Evolutionary conservation across 371 early-diverging fungal genomes (phyloP).

Genomic region (Mortierella sp.): DNA sequence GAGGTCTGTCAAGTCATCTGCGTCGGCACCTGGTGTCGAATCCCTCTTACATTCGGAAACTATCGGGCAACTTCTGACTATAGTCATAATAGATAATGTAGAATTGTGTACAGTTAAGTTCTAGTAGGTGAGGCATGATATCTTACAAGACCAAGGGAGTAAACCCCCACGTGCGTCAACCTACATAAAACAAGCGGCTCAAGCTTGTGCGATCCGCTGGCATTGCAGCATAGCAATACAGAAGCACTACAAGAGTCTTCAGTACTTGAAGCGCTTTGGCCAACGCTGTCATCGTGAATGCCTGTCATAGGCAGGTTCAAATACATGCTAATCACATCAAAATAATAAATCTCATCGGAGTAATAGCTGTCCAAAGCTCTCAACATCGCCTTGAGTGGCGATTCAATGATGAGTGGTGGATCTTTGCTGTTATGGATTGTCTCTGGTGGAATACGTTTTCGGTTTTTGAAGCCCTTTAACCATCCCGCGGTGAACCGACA

Average conservation of each 20-base stretch:
- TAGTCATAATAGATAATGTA: neutral
- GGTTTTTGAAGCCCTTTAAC: constrained; percentile 17
- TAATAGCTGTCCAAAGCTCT: neutral
- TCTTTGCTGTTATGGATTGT: neutral
- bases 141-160: neutral
- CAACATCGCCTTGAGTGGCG: neutral
- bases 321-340: constrained; percentile 8
- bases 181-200: constrained; percentile 11
- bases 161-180: neutral
- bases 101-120: neutral
- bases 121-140: neutral
- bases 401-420: neutral
- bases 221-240: constrained; percentile 13
- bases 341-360: constrained; percentile 7
- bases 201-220: neutral
- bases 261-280: too few species aligned
- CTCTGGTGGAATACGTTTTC: constrained; percentile 5
- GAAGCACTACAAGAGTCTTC: neutral
- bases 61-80: constrained; percentile 1
- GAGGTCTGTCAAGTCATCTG: neutral
- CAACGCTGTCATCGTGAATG: neutral
- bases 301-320: neutral
- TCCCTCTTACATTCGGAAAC: neutral
- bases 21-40: neutral
- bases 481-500: constrained; percentile 15